Evolutionary conservation across 495 filamentous ascomycete species (phyloP).

Genomic region (Pseudomonodictys pantanalensis): DNA sequence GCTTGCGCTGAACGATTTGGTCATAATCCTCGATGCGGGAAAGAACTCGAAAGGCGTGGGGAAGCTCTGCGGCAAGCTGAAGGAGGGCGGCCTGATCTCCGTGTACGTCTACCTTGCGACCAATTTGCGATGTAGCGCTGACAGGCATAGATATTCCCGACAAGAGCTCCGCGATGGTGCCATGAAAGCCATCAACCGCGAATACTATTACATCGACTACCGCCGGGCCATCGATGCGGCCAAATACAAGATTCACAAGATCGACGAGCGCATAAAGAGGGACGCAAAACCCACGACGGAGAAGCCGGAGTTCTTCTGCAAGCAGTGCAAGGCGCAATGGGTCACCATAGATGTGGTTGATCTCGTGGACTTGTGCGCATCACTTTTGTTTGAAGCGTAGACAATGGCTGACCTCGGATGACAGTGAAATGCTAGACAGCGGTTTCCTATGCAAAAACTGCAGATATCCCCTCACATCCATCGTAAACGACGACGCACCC

Average conservation of each 20-base stretch:
- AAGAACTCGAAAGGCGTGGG: constrained; percentile 79
- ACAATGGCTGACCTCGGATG: too few relatives aligned
- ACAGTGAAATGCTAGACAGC: too few relatives aligned
- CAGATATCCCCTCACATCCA: constrained; percentile 57
- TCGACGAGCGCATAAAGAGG: constrained; percentile 79
- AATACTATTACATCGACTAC: constrained; percentile 96
- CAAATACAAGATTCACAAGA: constrained; percentile 84
- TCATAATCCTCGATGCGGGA: constrained; percentile 71
- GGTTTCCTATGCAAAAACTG: constrained; percentile 86
- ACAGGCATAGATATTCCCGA: constrained; percentile 45
- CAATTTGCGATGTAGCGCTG: background rate
- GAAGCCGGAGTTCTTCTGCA: constrained; percentile 85
- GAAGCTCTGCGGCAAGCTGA: constrained; percentile 76
- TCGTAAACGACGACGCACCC: constrained; percentile 57
- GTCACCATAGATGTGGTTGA: constrained; percentile 85
- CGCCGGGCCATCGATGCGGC: constrained; percentile 92
- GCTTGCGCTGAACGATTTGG: constrained; percentile 70
- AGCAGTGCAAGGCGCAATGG: constrained; percentile 74
- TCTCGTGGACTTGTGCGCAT: too few relatives aligned
- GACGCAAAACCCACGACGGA: constrained; percentile 74
- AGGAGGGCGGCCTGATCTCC: constrained; percentile 78
- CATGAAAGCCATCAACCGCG: constrained; percentile 74
- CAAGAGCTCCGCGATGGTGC: constrained; percentile 70
- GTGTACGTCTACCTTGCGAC: constrained; percentile 57
- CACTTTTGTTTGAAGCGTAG: too few relatives aligned